phyloP scores from a whole-genome alignment of 352 stramenopile species.

The Thalassiosira hispida region DNA sequence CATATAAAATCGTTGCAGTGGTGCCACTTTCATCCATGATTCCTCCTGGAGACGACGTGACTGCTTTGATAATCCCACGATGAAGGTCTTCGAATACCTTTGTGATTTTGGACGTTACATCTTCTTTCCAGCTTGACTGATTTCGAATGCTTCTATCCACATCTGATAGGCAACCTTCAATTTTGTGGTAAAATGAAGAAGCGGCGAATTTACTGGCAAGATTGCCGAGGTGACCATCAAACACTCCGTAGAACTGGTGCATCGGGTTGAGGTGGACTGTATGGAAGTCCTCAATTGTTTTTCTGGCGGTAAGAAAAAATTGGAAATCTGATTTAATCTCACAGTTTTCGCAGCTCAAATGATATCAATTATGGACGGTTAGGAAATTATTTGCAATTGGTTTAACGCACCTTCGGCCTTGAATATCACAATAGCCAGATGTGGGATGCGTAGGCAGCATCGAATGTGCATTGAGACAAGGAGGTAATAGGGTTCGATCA shows the following conservation, averaged over 20 bases:
- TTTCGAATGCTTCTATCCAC: slow-evolving; percentile 37
- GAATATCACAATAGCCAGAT: slow-evolving; percentile 88
- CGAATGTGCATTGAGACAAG: slow-evolving; percentile 80
- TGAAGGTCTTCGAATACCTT: slow-evolving; percentile 71
- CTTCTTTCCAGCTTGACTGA: slow-evolving; percentile 50
- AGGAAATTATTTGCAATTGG: neutral
- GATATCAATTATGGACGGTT: no score
- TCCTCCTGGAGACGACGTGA: slow-evolving; percentile 38
- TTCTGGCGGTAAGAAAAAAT: neutral
- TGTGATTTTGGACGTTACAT: slow-evolving; percentile 50
- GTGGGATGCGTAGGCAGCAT: slow-evolving; percentile 81
- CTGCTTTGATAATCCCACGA: slow-evolving; percentile 60
- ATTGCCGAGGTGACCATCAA: slow-evolving; percentile 93
- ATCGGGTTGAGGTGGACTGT: slow-evolving; percentile 65
- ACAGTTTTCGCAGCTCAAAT: no score
- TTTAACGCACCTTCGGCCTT: slow-evolving; percentile 88
- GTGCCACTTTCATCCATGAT: slow-evolving; percentile 80
- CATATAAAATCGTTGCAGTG: slow-evolving; percentile 73
- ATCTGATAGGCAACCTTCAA: slow-evolving; percentile 50
- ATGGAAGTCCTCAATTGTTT: slow-evolving; percentile 91
- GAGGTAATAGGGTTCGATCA: slow-evolving; percentile 60
- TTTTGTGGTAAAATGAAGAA: slow-evolving; percentile 62
- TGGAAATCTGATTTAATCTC: no score
- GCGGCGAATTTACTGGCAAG: slow-evolving; percentile 88
- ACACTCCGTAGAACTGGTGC: slow-evolving; percentile 91